phyloP scores from a whole-genome alignment of 2,329 filamentous ascomycete species.

The Exophiala bonariae region DNA sequence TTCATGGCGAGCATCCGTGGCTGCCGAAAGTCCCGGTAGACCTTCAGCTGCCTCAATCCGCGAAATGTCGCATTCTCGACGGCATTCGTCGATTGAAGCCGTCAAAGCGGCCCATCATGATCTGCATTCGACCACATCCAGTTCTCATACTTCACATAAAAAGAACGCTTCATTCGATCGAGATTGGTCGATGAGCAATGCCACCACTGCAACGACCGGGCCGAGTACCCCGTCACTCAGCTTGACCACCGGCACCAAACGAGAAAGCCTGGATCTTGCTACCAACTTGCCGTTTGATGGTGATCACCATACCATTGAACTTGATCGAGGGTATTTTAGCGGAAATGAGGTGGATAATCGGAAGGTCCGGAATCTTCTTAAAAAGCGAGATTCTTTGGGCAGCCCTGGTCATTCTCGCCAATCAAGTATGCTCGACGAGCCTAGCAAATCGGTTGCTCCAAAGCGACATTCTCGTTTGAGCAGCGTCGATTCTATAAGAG shows the following conservation, averaged over 20 bases:
- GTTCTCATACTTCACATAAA: constrained; percentile 41
- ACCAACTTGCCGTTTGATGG: constrained; percentile 33
- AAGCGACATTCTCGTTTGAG: constrained; percentile 76
- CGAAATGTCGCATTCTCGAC: constrained; percentile 78
- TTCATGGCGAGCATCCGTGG: constrained; percentile 43
- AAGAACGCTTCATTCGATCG: constrained; percentile 62
- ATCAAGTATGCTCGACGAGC: constrained; percentile 75
- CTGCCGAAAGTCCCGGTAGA: constrained; percentile 44
- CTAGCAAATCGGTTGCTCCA: constrained; percentile 65
- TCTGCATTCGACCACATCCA: constrained; percentile 20
- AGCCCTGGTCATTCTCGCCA: constrained; percentile 61
- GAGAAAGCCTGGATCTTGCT: constrained; percentile 17
- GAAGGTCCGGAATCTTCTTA: constrained; percentile 70
- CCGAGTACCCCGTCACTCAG: constrained; percentile 26
- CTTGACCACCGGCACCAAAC: constrained; percentile 28
- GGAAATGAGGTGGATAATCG: constrained; percentile 79
- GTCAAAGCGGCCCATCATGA: constrained; percentile 39
- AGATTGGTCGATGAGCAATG: constrained; percentile 55
- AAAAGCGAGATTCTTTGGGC: constrained; percentile 61
- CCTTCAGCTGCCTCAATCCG: constrained; percentile 81
- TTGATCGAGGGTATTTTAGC: constrained; percentile 91
- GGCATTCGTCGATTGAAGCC: constrained; percentile 84
- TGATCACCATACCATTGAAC: constrained; percentile 50
- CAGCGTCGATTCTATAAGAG: constrained; percentile 73
- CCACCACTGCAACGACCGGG: constrained; percentile 33